Evolutionary conservation across 768 basidiomycete species (phyloP).

Genomic region (Amanita rimosa): DNA sequence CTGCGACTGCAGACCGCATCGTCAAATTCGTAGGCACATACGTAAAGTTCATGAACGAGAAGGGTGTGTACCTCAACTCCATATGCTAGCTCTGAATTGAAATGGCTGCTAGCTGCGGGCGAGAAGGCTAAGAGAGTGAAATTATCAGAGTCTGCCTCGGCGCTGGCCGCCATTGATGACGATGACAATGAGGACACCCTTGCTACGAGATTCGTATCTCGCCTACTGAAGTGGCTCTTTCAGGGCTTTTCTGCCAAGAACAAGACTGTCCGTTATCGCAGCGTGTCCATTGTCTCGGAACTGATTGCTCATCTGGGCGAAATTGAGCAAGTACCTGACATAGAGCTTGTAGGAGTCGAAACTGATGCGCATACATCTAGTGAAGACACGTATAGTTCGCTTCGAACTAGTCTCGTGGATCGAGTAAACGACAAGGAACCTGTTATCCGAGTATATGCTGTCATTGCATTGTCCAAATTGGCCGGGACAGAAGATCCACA

Average conservation of each 20-base stretch:
- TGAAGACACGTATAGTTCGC: slow-evolving; percentile 66
- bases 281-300: slow-evolving; percentile 72
- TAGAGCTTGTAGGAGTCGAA: neutral
- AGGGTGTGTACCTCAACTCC: slow-evolving; percentile 40
- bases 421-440: slow-evolving; percentile 84
- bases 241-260: slow-evolving; percentile 85
- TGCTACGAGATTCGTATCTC: slow-evolving; percentile 54
- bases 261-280: slow-evolving; percentile 77
- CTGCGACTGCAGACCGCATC: slow-evolving; percentile 65
- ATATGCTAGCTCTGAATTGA: neutral
- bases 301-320: slow-evolving; percentile 80
- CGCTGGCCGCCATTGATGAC: slow-evolving; percentile 22
- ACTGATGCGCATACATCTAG: slow-evolving; percentile 26
- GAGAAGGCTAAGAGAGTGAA: slow-evolving; percentile 16
- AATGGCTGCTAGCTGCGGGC: slow-evolving; percentile 5
- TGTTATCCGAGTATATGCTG: slow-evolving; percentile 73
- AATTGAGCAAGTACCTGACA: slow-evolving; percentile 57
- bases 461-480: slow-evolving; percentile 68
- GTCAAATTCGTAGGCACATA: slow-evolving; percentile 84
- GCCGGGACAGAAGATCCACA: slow-evolving; percentile 59
- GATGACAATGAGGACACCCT: slow-evolving; percentile 58
- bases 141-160: neutral
- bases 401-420: slow-evolving; percentile 61
- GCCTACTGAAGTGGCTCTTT: slow-evolving; percentile 62
- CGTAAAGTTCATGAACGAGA: slow-evolving; percentile 70